Evolutionary conservation across 345 rosid genomes (phyloP).

Genomic region (Fremontodendron californicum): DNA sequence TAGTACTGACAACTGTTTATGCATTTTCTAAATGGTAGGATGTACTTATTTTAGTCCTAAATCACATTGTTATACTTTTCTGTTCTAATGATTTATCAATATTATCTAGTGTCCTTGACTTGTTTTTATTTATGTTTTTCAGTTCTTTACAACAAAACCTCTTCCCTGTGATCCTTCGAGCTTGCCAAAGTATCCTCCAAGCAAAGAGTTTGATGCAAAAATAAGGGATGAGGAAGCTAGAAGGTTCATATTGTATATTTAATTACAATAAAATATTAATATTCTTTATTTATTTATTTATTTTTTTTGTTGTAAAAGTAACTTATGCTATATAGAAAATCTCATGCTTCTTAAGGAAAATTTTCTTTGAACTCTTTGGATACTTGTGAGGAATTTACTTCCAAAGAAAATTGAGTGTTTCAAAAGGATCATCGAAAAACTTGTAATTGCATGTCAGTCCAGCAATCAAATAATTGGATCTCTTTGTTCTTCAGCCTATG

Average conservation of each 20-base stretch:
- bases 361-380: not conserved
- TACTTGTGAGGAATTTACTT: not conserved
- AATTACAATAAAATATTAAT: not conserved
- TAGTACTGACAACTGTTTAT: not conserved
- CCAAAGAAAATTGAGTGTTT: not conserved
- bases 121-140: constrained; percentile 28
- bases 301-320: too few relatives aligned
- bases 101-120: constrained; percentile 5
- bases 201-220: constrained; percentile 98
- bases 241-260: constrained; percentile 45
- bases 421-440: not conserved
- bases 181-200: constrained; percentile 94
- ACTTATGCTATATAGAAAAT: not conserved
- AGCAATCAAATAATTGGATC: not conserved
- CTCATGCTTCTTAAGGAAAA: not conserved
- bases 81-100: not conserved
- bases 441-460: not conserved
- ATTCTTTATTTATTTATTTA: not conserved
- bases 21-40: not conserved
- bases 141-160: constrained; percentile 81
- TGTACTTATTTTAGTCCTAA: not conserved
- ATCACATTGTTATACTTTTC: not conserved
- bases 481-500: not conserved
- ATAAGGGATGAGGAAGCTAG: constrained; percentile 89
- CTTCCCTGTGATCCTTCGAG: constrained; percentile 93